Evolutionary conservation across 306 rosid genomes (phyloP), one percentile per base, ranked within the genome.

Genomic region (Dalbergia cochinchinensis): DNA sequence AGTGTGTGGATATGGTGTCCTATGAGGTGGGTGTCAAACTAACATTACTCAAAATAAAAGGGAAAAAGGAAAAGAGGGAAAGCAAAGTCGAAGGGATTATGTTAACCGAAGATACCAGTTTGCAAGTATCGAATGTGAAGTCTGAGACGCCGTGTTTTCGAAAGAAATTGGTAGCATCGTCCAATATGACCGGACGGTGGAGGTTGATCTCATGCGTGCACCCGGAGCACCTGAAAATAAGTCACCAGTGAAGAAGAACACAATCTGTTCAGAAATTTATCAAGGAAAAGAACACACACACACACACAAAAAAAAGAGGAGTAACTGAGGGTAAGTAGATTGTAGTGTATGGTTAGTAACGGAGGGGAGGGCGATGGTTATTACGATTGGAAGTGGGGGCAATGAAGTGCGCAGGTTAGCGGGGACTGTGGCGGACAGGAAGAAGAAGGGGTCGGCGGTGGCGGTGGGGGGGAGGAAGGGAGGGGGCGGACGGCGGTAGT

Each of bases 351-450:
- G 39, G 13, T 34, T 15, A 63, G 12, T 16, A 20, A 45, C 1
- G 12, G 33, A 65, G 70, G 47, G n/a, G 35, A 57, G 72, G 65
- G 74, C 1, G 69, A 51, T 34, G 69, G 89, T 78, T 83, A 93
- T 78, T 83, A 93, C 99, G 92, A 87, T 79, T 95, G 89, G 87
- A 93, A 95, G 87, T 95, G 97, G 0, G 91, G 65, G 78, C 97
- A 91, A 11, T 95, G 90, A 76, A 95, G 96, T 54, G 98, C 88
- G 87, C 97, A 91, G 42, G 86, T 79, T 47, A 88, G 87, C 20
- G 93, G 71, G 13, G 91, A 69, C 20, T 91, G 69, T 26, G 83
- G 81, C 22, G 89, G 77, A 59, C 83, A 59, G 14, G 90, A 63
- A 71, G 92, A 55, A 78, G 16, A 62, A 51, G 86, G 70, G 83